phyloP scores from a whole-genome alignment of 2,329 filamentous ascomycete species.

The Sclerotiophoma versabilis region DNA sequence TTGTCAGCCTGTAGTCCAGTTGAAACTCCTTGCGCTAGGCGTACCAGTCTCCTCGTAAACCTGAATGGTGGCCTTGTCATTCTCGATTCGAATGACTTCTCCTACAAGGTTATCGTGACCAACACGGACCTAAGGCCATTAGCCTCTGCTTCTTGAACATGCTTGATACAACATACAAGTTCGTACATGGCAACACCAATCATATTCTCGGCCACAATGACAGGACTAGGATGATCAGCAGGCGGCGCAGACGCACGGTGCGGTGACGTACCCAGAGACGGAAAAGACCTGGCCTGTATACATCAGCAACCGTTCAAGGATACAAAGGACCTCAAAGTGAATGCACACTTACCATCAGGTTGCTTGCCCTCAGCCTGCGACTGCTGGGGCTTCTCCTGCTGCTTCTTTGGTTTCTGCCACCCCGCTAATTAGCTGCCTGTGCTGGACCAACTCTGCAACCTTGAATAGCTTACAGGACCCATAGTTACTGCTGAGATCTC shows the following conservation, averaged over 20 bases:
- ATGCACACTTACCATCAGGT: slow-evolving; percentile 13
- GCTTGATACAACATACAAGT: slow-evolving; percentile 68
- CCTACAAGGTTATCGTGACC: slow-evolving; percentile 91
- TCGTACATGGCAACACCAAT: slow-evolving; percentile 99
- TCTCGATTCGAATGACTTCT: slow-evolving; percentile 97
- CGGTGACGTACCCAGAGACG: slow-evolving; percentile 64
- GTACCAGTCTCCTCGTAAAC: slow-evolving; percentile 98
- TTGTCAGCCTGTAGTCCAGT: slow-evolving; percentile 19
- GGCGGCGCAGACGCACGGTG: slow-evolving; percentile 18
- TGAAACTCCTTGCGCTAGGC: slow-evolving; percentile 28
- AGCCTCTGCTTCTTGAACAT: slow-evolving; percentile 7
- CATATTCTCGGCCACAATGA: slow-evolving; percentile 98
- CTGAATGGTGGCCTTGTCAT: slow-evolving; percentile 95
- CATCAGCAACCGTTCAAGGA: slow-evolving; percentile 22
- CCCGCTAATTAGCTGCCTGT: slow-evolving; percentile 36
- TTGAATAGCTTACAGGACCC: slow-evolving; percentile 46
- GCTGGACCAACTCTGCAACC: neutral
- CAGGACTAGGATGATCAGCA: slow-evolving; percentile 65
- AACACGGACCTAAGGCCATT: slow-evolving; percentile 74
- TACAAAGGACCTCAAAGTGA: no score
- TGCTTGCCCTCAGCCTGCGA: slow-evolving; percentile 57
- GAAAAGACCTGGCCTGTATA: slow-evolving; percentile 69
- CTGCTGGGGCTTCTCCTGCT: slow-evolving; percentile 43
- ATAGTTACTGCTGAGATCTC: slow-evolving; percentile 37
- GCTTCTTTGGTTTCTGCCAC: slow-evolving; percentile 43